These are phyloP conservation scores for Theobroma cacao DNA, from an alignment of 345 rosid species.

Conservation along the genomic window DNA sequence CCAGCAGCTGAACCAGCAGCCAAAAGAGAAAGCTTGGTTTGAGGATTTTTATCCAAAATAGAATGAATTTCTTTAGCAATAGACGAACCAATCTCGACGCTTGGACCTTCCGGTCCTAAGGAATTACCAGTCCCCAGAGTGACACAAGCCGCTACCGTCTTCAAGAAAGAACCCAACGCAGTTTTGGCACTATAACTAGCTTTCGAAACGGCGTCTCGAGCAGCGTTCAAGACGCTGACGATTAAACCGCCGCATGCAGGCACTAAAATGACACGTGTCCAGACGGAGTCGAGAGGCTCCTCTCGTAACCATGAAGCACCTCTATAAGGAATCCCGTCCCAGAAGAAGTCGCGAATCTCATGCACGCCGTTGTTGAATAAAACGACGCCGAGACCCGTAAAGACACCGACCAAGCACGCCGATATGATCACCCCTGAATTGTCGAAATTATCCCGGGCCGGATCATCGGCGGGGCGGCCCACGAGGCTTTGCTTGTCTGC, in stretches of 20 bases:
- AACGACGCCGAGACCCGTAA: conserved; percentile 80
- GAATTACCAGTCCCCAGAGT: conserved; percentile 95
- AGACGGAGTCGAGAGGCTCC: conserved; percentile 50
- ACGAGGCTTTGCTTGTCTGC: not conserved
- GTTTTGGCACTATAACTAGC: conserved; percentile 23
- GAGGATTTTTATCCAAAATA: conserved; percentile 39
- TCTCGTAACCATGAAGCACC: conserved; percentile 90
- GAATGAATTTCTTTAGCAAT: conserved; percentile 61
- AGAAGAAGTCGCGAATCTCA: conserved; percentile 73
- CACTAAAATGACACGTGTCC: conserved; percentile 64
- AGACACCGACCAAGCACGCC: conserved; percentile 72
- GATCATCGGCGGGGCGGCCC: not conserved
- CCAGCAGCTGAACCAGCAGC: conserved; percentile 97
- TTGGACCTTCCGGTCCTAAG: conserved; percentile 94
- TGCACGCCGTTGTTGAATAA: conserved; percentile 73
- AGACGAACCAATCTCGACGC: conserved; percentile 91
- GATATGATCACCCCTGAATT: conserved; percentile 38
- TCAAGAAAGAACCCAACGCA: conserved; percentile 57
- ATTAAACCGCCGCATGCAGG: conserved; percentile 76
- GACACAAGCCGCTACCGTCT: conserved; percentile 75
- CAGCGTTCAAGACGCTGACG: conserved; percentile 56
- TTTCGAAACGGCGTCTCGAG: conserved; percentile 30
- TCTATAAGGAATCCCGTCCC: conserved; percentile 86
- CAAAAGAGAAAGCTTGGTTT: conserved; percentile 57
- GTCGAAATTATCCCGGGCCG: conserved; percentile 4